These are phyloP conservation scores for Pluteus cervinus DNA, from an alignment of 768 basidiomycete genomes.

Conservation along the genomic window DNA sequence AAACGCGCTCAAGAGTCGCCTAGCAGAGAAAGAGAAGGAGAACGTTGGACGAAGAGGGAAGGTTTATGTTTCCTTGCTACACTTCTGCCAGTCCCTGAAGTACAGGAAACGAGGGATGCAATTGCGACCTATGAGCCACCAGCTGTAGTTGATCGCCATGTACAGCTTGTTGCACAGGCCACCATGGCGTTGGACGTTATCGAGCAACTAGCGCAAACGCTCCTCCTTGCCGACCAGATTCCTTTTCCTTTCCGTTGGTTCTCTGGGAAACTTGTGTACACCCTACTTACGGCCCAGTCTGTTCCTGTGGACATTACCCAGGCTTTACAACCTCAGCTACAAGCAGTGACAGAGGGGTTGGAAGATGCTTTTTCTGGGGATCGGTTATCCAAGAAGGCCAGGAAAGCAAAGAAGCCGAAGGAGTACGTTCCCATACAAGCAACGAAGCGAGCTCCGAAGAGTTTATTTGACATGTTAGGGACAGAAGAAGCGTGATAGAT, in stretches of 20 bases:
- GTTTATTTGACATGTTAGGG: too few species aligned
- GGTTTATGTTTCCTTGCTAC: conserved; percentile 52
- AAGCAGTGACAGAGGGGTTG: conserved; percentile 40
- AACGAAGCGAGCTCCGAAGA: conserved; percentile 1
- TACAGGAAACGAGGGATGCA: conserved; percentile 1
- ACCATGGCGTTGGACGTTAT: conserved; percentile 54
- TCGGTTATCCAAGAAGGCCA: too few species aligned
- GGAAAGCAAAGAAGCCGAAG: conserved; percentile 32
- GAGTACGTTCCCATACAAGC: conserved; percentile 8
- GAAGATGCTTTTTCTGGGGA: conserved; percentile 44
- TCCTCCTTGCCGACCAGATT: conserved; percentile 47
- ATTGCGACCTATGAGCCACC: conserved; percentile 18
- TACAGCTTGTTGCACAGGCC: conserved; percentile 66
- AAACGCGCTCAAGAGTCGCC: conserved; percentile 42
- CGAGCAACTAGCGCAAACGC: conserved; percentile 52
- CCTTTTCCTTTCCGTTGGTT: conserved; percentile 42
- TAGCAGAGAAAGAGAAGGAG: conserved; percentile 55
- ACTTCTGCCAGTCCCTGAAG: conserved; percentile 26
- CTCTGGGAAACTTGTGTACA: conserved; percentile 59
- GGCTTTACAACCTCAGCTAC: conserved; percentile 34
- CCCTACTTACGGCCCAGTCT: conserved; percentile 34
- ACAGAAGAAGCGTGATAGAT: too few species aligned
- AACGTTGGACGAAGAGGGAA: conserved; percentile 65
- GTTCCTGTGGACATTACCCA: conserved; percentile 12
- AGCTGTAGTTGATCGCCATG: conserved; percentile 47